Base-by-base conservation (phyloP, 129 eudicot genomes). In the Apium graveolens region DNA sequence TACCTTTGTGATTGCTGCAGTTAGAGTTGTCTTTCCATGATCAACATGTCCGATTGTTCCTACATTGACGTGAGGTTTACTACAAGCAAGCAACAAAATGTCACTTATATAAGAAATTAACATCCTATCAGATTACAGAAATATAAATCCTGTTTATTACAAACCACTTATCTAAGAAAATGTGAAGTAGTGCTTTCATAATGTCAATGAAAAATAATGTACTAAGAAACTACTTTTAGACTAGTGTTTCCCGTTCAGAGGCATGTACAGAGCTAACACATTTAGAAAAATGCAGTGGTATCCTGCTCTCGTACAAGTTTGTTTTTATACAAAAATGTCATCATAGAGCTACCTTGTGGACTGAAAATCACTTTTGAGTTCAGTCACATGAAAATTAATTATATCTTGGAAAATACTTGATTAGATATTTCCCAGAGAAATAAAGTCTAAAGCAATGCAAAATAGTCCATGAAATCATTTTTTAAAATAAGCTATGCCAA, bases 31-130 rank as follows among this genome's bases (percentile, higher is more conserved):
- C 81, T 95, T 95, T 51, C 98, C 98, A 84, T 95, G 98, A 83
- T 95, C 98, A 86, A 95, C 98, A 49, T 95, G 98, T 62, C 98
- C 97, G 87, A 95, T 91, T 57, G 98, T 95, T 75, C 98, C 98
- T 29, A 95, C 96, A 81, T 95, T 95, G 35, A 95, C 97, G 60
- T 91, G 97, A 75, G 97, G 97, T 63, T 95, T 95, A 81, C 98
- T 95, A 90, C 74, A 44, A 69, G 43, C 78, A 62, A 43, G n/a
- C 38, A 73, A 82, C n/a, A 35, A 35, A 76, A 71, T n/a, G 79
- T 32, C 18, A 51, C 48, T 24, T 20, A 37, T 39, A 32, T 13
- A 14, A 35, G 14, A 77, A 21, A n/a, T 62, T 60, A 42, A 60
- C 38, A 17, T 24, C 20, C 35, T 17, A 42, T 26, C 32, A n/a